phyloP scores from a whole-genome alignment of 108 stramenopile genomes.

The Cyclotella kingstonii region DNA sequence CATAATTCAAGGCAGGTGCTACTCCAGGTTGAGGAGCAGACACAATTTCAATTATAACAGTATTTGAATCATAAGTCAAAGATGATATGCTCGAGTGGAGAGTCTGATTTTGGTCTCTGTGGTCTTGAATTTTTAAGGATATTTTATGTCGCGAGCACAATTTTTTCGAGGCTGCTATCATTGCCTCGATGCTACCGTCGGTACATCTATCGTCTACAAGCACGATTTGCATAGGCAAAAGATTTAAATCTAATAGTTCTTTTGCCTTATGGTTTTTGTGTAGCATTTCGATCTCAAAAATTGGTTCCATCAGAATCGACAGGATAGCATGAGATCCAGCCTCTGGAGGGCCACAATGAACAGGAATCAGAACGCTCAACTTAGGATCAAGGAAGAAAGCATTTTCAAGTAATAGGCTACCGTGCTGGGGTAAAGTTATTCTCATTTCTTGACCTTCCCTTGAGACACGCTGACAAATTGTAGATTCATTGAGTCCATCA shows the following conservation, averaged over 20 bases:
- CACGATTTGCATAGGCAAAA: slow-evolving; percentile 45
- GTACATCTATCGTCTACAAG: slow-evolving; percentile 46
- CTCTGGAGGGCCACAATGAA: slow-evolving; percentile 33
- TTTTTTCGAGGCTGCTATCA: slow-evolving; percentile 9
- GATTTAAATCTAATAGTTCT: background rate
- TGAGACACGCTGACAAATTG: too few relatives aligned
- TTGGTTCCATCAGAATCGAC: slow-evolving; percentile 35
- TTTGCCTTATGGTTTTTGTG: background rate
- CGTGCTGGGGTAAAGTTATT: too few relatives aligned
- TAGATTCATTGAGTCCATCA: background rate
- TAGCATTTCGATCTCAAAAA: slow-evolving; percentile 9
- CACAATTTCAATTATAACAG: slow-evolving; percentile 28
- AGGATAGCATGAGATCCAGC: slow-evolving; percentile 30
- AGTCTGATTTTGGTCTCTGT: background rate
- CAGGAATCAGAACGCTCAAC: slow-evolving; percentile 45
- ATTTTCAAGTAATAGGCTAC: too few relatives aligned
- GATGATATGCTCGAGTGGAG: background rate
- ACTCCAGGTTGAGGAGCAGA: slow-evolving; percentile 21
- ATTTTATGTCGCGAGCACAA: slow-evolving; percentile 4
- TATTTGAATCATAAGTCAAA: background rate
- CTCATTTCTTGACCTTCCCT: too few relatives aligned
- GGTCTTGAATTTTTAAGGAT: slow-evolving; percentile 9
- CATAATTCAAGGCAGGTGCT: slow-evolving; percentile 43
- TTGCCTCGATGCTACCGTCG: slow-evolving; percentile 46
- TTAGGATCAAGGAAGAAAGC: slow-evolving; percentile 4